A percentile compares a stretch with the other conserved stretches of the same genome.
These are phyloP conservation scores for Carex cristatella DNA, from an alignment of 176 grass and related monocot genomes.

Conservation along the genomic window DNA sequence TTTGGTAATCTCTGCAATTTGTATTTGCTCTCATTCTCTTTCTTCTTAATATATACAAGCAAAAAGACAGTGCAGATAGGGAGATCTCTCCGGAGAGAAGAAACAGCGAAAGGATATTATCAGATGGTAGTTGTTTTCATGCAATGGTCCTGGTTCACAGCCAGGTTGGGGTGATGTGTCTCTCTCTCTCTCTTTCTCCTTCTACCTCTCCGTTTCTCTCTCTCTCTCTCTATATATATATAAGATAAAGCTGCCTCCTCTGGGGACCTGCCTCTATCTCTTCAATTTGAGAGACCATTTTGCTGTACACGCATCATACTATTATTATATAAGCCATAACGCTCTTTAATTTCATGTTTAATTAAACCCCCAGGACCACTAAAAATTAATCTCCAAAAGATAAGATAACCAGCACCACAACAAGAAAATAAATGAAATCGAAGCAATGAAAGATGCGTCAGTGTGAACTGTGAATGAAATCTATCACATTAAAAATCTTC, in stretches of 20 bases:
- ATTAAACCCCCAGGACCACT: neutral
- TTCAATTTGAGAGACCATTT: constrained; percentile 22
- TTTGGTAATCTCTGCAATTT: neutral
- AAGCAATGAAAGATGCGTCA: neutral
- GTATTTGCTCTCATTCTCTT: neutral
- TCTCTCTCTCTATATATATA: neutral
- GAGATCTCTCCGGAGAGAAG: neutral
- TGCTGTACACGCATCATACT: neutral
- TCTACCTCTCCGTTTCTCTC: neutral
- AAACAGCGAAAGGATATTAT: neutral
- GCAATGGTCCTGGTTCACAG: neutral
- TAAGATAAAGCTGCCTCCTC: constrained; percentile 9
- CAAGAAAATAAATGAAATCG: neutral
- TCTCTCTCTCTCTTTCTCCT: neutral
- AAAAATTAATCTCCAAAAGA: neutral
- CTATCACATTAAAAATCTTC: neutral
- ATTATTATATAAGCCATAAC: neutral
- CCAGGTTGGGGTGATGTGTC: neutral
- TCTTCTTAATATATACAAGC: neutral
- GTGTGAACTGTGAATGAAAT: neutral
- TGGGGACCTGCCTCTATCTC: constrained; percentile 17
- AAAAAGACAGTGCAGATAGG: neutral
- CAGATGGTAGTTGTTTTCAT: neutral
- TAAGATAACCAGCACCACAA: neutral
- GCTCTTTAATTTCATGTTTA: constrained; percentile 11